Percentiles rank a stretch among this genome's conserved stretches.
phyloP scores from a whole-genome alignment of 2,329 filamentous ascomycete genomes.

The Penicillium sp. region DNA sequence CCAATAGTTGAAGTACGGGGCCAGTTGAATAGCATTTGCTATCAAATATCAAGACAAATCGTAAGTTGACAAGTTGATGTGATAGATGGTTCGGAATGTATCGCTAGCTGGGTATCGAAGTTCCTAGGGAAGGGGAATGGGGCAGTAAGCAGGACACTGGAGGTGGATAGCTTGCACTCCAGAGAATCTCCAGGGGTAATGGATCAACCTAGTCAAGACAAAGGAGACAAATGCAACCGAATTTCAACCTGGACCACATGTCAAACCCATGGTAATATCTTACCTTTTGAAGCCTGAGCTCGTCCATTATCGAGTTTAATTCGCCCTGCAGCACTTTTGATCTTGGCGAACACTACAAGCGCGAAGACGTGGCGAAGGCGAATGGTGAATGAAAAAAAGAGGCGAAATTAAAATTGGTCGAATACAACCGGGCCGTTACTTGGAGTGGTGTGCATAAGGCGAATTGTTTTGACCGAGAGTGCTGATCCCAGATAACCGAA shows the following conservation, averaged over 20 bases:
- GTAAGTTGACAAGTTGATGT: background rate
- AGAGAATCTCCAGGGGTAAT: background rate
- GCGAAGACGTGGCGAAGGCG: conserved; percentile 22
- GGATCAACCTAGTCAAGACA: background rate
- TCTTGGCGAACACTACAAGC: conserved; percentile 24
- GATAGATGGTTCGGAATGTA: background rate
- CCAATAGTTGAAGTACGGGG: background rate
- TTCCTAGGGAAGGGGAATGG: background rate
- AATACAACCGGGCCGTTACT: conserved; percentile 46
- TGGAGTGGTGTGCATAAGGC: conserved; percentile 34
- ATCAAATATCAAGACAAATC: background rate
- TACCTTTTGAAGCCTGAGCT: conserved; percentile 2
- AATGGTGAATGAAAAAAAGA: conserved; percentile 12
- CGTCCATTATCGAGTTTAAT: conserved; percentile 10
- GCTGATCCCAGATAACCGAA: conserved; percentile 46
- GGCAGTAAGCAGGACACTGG: background rate
- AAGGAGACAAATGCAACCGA: background rate
- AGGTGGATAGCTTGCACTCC: background rate
- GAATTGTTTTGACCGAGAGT: conserved; percentile 39
- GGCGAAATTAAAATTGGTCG: conserved; percentile 25
- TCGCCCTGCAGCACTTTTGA: conserved; percentile 13
- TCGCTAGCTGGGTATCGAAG: background rate
- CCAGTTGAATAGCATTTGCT: background rate
- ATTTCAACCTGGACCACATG: background rate
- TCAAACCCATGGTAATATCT: conserved; percentile 2